phyloP scores from a whole-genome alignment of 352 stramenopile species.

The Saprolegnia diclina region DNA sequence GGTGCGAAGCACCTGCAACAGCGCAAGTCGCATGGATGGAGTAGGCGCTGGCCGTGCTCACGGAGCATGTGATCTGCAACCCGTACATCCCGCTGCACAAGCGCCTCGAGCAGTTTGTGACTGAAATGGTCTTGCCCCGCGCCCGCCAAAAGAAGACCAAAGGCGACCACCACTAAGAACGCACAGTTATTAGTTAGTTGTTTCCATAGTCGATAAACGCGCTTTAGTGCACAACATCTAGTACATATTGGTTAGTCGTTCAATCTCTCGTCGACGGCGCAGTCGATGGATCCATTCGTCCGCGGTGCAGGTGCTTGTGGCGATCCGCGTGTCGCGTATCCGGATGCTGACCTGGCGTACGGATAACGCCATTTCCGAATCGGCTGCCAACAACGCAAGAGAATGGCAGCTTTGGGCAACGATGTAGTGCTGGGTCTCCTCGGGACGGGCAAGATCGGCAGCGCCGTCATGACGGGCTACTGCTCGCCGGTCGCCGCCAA shows the following conservation, averaged over 20 bases:
- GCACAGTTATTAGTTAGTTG: too few species aligned
- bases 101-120: conserved; percentile 70
- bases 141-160: conserved; percentile 50
- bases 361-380: not conserved
- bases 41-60: conserved; percentile 54
- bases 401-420: not conserved
- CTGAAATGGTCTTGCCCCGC: conserved; percentile 62
- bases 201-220: too few species aligned
- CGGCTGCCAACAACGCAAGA: too few species aligned
- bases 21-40: not conserved
- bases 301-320: too few species aligned
- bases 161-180: too few species aligned
- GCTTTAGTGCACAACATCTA: too few species aligned
- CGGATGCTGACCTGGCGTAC: too few species aligned
- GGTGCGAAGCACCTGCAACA: not conserved
- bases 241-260: too few species aligned
- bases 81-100: conserved; percentile 72
- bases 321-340: too few species aligned
- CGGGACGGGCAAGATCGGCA: conserved; percentile 84
- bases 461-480: conserved; percentile 72
- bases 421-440: conserved; percentile 50
- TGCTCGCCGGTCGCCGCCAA: conserved; percentile 41
- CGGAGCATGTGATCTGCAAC: conserved; percentile 73
- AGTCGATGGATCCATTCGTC: too few species aligned
- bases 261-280: too few species aligned